Evolutionary conservation across 345 rosid genomes (phyloP), one percentile per base, ranked within the genome.

Genomic region (Syzygium grande): DNA sequence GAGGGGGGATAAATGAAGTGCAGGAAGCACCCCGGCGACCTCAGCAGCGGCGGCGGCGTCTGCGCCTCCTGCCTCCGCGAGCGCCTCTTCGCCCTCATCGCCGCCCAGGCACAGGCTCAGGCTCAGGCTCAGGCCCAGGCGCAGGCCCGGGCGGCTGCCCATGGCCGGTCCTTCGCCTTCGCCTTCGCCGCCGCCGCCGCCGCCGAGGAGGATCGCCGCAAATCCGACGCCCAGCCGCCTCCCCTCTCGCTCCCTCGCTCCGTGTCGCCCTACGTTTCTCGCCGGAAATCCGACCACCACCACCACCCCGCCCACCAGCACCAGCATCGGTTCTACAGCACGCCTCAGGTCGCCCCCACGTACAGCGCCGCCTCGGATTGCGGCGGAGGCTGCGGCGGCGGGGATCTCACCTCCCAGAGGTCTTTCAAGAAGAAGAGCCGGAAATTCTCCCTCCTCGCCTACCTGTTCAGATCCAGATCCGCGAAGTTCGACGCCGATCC

Each of bases 181-280:
- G n/a, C 43, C 43, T 41, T 41, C 43, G 43, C 43, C 43, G 43
- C 46, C 46, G 87, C 53, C 65, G 59, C 61, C 61, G 54, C 80
- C 11, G 53, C 58, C 22, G 19, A 29, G 27, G 55, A 86, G 46
- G 87, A 52, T n/a, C 58, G n/a, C n/a, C 87, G 87, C 30, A 51
- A 68, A 84, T 53, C 84, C 52, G 29, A 85, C 2, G 85, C 86
- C 46, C 78, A 54, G 52, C 51, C 38, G 41, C 87, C 63, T 17
- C 95, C 96, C 59, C 94, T 92, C 12, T 11, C 88, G 19, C 95
- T 96, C 89, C 99, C 99, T 84, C 95, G 95, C 87, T 95, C 99
- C 55, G 99, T 94, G 85, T 94, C 98, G 52, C 98, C 97, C 58
- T 93, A 94, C 89, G 95, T 93, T 14, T 85, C 94, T 84, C 95